Evolutionary conservation across 768 basidiomycete species (phyloP).

Genomic region (Macrolepiota dolichaula): DNA sequence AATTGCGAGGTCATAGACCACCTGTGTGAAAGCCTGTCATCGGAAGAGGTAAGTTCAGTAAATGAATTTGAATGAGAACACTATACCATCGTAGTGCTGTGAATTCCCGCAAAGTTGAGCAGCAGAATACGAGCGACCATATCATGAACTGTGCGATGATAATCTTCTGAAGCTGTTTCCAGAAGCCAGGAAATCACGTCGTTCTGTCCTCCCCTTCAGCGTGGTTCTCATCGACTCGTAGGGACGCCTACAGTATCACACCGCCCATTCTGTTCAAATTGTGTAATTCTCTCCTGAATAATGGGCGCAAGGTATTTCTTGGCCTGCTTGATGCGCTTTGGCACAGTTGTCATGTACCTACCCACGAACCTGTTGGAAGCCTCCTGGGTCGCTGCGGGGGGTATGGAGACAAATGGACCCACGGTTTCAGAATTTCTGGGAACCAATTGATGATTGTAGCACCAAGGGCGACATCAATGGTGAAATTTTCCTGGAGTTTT

Average conservation of each 20-base stretch:
- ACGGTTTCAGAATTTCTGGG: constrained; percentile 31
- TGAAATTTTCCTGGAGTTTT: constrained; percentile 24
- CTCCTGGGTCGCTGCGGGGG: background rate
- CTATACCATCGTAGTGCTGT: constrained; percentile 36
- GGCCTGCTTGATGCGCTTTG: constrained; percentile 3
- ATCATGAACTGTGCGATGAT: constrained; percentile 20
- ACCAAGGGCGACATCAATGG: constrained; percentile 23
- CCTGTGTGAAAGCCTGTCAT: constrained; percentile 20
- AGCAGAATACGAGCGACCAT: constrained; percentile 27
- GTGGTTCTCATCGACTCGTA: background rate
- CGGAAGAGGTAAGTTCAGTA: background rate
- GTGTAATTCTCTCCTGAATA: constrained; percentile 13
- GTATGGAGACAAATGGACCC: background rate
- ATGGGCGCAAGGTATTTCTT: constrained; percentile 9
- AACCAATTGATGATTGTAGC: constrained; percentile 20
- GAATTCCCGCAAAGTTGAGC: constrained; percentile 37
- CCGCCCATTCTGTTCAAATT: background rate
- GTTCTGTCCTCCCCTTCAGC: background rate
- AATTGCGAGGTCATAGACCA: constrained; percentile 12
- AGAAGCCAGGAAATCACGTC: constrained; percentile 37
- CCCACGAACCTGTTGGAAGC: constrained; percentile 8
- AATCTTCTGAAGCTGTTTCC: constrained; percentile 26
- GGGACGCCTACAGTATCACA: background rate
- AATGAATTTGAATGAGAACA: background rate
- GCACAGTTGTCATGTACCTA: constrained; percentile 11